Evolutionary conservation across 2,329 filamentous ascomycete genomes (phyloP).

Genomic region (Thielaviopsis populi): DNA sequence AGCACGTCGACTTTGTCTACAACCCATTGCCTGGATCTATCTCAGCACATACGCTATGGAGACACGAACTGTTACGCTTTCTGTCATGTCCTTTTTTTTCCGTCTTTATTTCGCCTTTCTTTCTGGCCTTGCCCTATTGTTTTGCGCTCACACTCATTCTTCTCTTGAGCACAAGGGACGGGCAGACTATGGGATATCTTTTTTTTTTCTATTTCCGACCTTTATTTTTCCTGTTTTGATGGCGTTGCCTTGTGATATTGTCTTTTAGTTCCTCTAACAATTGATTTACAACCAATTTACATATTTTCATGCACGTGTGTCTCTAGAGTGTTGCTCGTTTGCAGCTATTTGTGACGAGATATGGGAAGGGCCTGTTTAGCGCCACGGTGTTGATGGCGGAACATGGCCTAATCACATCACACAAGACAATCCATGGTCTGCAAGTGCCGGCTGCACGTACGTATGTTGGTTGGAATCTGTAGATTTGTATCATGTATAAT

Average conservation of each 20-base stretch:
- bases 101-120: neutral
- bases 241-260: constrained; percentile 4
- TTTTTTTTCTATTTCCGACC: neutral
- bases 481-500: neutral
- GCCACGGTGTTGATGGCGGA: neutral
- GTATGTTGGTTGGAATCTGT: neutral
- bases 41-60: constrained; percentile 4
- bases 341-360: neutral
- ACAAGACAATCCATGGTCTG: neutral
- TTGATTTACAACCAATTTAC: constrained; percentile 2
- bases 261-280: neutral
- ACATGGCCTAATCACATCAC: neutral
- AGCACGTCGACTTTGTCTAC: constrained; percentile 5
- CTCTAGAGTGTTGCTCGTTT: neutral
- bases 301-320: neutral
- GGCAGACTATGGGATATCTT: constrained; percentile 3
- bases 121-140: neutral
- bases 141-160: neutral
- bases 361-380: neutral
- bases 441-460: too few relatives aligned
- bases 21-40: constrained; percentile 6
- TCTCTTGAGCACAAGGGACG: constrained; percentile 1
- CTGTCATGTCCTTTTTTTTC: neutral
- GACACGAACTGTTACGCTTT: constrained; percentile 17
- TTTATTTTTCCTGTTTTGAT: neutral